Conservation (phyloP, 1,284 basidiomycete genomes). For the Malassezia brasiliensis region DNA sequence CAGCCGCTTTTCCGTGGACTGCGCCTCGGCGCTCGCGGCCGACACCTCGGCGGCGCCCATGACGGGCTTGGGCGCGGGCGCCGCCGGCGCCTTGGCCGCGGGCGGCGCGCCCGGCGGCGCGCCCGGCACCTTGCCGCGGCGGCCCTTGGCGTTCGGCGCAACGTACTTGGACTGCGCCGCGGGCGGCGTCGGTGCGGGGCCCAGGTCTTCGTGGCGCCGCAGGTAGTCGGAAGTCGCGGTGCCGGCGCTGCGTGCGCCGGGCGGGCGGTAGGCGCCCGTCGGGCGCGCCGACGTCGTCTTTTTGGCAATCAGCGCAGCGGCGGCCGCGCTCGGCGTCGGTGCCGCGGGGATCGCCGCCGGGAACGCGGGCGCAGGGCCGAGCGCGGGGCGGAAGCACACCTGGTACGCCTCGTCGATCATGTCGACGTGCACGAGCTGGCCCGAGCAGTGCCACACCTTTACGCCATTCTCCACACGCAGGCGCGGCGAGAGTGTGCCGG, state of each 20-base stretch:
- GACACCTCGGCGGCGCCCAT: constrained; percentile 33
- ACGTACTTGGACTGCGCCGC: constrained; percentile 7
- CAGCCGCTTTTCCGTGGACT: constrained; percentile 49
- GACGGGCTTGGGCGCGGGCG: constrained; percentile 13
- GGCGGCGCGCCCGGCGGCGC: constrained; percentile 1
- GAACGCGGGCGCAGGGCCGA: constrained; percentile 63
- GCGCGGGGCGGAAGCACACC: constrained; percentile 68
- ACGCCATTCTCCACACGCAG: constrained; percentile 93
- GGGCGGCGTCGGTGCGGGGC: constrained; percentile 3
- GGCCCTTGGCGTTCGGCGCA: constrained; percentile 3
- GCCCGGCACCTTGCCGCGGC: constrained; percentile 11
- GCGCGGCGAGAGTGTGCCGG: constrained; percentile 84
- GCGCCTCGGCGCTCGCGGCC: constrained; percentile 21
- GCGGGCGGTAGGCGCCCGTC: constrained; percentile 47
- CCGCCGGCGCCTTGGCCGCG: neutral
- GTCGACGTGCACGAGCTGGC: constrained; percentile 71
- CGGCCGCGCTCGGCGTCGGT: constrained; percentile 60
- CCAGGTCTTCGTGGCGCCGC: constrained; percentile 17
- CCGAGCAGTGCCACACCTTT: constrained; percentile 87
- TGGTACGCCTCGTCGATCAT: constrained; percentile 76
- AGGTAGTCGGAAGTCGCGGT: constrained; percentile 21
- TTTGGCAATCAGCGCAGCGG: constrained; percentile 49
- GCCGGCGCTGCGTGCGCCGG: constrained; percentile 57
- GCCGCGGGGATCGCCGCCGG: constrained; percentile 63
- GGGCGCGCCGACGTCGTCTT: constrained; percentile 40